Conservation (phyloP, 768 basidiomycete species). For the Roridomyces roridus region DNA sequence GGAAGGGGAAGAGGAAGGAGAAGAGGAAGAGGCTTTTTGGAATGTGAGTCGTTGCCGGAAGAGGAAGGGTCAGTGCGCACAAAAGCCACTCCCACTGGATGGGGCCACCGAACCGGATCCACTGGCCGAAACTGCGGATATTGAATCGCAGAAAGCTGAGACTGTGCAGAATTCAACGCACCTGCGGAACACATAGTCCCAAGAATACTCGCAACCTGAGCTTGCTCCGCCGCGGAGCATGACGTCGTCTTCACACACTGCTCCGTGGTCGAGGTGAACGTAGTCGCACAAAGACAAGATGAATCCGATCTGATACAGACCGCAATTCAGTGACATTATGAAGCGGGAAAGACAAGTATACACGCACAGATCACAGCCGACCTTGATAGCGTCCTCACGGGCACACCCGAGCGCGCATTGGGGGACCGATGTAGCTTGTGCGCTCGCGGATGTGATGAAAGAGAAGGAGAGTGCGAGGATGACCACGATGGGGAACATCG, state of each 20-base stretch:
- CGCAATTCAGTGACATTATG: neutral
- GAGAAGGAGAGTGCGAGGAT: neutral
- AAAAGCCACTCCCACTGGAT: too few relatives aligned
- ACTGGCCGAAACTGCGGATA: too few relatives aligned
- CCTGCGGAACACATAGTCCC: constrained; percentile 7
- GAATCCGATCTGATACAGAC: constrained; percentile 7
- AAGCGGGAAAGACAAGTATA: neutral
- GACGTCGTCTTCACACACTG: constrained; percentile 9
- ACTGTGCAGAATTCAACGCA: too few relatives aligned
- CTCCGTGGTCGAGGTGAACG: constrained; percentile 6
- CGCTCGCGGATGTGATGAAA: neutral
- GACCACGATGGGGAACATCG: too few relatives aligned
- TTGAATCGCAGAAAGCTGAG: too few relatives aligned
- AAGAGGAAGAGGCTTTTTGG: too few relatives aligned
- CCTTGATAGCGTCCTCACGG: neutral
- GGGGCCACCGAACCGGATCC: too few relatives aligned
- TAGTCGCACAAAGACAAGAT: constrained; percentile 5
- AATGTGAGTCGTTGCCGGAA: too few relatives aligned
- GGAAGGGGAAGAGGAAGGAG: too few relatives aligned
- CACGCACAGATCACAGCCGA: constrained; percentile 7
- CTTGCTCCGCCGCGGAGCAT: constrained; percentile 5
- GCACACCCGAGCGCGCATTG: constrained; percentile 15
- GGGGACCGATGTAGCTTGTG: constrained; percentile 12
- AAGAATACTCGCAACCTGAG: neutral
- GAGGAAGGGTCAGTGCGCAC: too few relatives aligned